Base-by-base conservation (phyloP, 129 eudicot species). In the Smallanthus sonchifolius region DNA sequence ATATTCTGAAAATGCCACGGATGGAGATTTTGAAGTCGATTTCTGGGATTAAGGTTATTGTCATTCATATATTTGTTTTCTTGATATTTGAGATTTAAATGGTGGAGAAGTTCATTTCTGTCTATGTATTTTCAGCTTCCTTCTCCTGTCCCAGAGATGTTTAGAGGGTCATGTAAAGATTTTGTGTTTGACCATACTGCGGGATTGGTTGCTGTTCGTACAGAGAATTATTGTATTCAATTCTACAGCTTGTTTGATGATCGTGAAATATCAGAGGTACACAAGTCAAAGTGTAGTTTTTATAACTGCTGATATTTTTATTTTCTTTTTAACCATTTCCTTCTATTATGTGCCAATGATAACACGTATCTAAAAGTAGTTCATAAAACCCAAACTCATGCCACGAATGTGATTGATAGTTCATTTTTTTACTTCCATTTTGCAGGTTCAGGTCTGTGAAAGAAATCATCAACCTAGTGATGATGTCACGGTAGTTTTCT, bases 401-500 rank as follows among this genome's bases (percentile, higher is more conserved):
- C 59, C 9, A n/a, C 62, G 72, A 59, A 37, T 38, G 56, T 45
- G 14, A 20, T 48, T 65, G 62, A 38, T 65, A 54, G 74, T 42
- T 86, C 10, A 69, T 7, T 5, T n/a, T 16, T 65, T 40, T 37
- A 37, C 67, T 68, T 4, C 35, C 5, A 15, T 43, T 83, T 83
- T 80, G 62, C 91, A 90, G 97, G 97, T 91, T 78, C 99, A 88
- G 81, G 83, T 94, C 39, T 88, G 88, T 75, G 96, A 94, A 86
- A 94, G 99, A 81, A 94, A 87, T 79, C 84, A 90, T 85, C 99
- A 91, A 57, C 99, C 99, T 28, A 87, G 89, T 77, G 96, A 94
- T 65, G 94, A 91, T 74, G 82, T 87, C 82, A 91, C 80, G 91
- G 99, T 94, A 86, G 19, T n/a, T 42, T 66, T 64, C 7, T 2